Base-by-base conservation (phyloP, 2,329 filamentous ascomycete genomes). In the Anisogramma anomala region DNA sequence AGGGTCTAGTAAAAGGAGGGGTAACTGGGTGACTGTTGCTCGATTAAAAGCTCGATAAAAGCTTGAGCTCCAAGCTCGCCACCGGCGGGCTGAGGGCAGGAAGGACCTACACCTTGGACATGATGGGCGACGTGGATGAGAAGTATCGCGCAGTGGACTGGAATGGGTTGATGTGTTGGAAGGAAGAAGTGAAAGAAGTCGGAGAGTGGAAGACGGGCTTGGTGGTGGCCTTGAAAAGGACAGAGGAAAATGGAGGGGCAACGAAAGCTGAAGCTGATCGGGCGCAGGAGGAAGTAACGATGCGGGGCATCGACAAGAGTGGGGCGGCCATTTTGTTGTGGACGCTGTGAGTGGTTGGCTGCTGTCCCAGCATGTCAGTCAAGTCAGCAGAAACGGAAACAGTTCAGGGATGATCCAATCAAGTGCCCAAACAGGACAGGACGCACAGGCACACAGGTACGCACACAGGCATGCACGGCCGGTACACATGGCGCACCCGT, bases 71-170 rank as follows among this genome's bases (percentile, higher is more conserved):
- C 10, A 38, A 23, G 36, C 33, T 20, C 25, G 30, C 8, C 14
- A 33, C 39, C 39, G 3, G 25, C 28, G 13, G 33, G 25, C 20
- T 39, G 30, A 8, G 9, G 15, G 15, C 13, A 6, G 14, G 20
- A 20, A 47, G 37, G 13, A 73, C 78, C 69, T 71, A 85, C 68
- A 78, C 78, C 63, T 81, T 78, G 59, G 71, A 67, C 86, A 94
- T 94, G 64, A 72, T 79, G 71, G 74, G 48, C 18, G 55, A 53
- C 46, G 58, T 50, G 44, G 55, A 55, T 46, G 59, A 56, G 47
- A 60, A 59, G 34, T 61, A 60, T 45, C 58, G 54, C 35, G 48
- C 38, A 32, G 51, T 48, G 41, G 55, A 59, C 58, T 55, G 58
- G 58, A 23, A 23, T 47, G 53, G 53, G 42, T 55, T 53, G 53